These are phyloP conservation scores for Austropuccinia psidii DNA, from an alignment of 1,284 basidiomycete species.

Conservation along the genomic window DNA sequence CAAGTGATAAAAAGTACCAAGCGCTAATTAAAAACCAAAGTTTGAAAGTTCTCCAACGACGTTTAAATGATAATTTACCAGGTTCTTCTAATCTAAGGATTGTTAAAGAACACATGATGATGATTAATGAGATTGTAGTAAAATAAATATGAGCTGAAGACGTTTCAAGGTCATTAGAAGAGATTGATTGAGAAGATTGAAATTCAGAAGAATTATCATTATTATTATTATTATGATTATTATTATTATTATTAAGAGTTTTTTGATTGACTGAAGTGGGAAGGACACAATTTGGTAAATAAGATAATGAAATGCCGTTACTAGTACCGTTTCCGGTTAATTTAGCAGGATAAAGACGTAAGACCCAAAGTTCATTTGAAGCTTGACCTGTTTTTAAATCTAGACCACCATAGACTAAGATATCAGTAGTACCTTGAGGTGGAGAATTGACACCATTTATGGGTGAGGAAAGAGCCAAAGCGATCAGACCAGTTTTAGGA, in stretches of 20 bases:
- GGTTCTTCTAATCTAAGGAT: conserved; percentile 21
- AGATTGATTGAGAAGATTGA: background rate
- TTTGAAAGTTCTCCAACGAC: conserved; percentile 5
- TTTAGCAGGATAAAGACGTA: conserved; percentile 60
- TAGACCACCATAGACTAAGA: conserved; percentile 67
- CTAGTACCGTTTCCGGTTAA: conserved; percentile 47
- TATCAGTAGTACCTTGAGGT: conserved; percentile 54
- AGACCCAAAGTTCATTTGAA: conserved; percentile 64
- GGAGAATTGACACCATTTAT: conserved; percentile 50
- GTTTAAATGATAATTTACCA: conserved; percentile 1
- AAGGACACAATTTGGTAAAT: conserved; percentile 15
- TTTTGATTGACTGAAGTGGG: conserved; percentile 13
- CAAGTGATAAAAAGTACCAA: background rate
- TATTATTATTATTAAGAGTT: background rate
- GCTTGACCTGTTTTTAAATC: conserved; percentile 58
- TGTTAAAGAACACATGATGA: conserved; percentile 2
- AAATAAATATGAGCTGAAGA: conserved; percentile 5
- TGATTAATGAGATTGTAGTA: background rate
- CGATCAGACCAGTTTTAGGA: conserved; percentile 60
- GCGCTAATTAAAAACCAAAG: conserved; percentile 20
- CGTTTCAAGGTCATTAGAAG: background rate
- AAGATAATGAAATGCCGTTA: background rate
- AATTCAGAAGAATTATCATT: background rate
- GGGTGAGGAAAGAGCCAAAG: conserved; percentile 57
- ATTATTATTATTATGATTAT: background rate